Evolutionary conservation across 1,284 basidiomycete species (phyloP).

Genomic region (Rhodotorula sp.): DNA sequence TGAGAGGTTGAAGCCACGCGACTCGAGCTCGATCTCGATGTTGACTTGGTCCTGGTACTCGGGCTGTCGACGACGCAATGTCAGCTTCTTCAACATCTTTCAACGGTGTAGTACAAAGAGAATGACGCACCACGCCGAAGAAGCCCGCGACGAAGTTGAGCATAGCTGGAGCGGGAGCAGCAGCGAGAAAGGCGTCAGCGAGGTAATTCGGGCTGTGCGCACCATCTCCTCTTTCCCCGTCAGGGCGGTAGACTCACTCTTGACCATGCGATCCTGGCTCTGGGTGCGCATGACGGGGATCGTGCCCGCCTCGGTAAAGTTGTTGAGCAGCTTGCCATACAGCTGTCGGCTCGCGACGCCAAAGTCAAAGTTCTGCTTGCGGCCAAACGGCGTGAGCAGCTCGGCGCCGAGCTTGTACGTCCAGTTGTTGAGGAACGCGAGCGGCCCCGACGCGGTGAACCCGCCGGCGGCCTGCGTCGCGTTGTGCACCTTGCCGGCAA

Average conservation of each 20-base stretch:
- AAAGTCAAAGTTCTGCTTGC: constrained; percentile 61
- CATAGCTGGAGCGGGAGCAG: background rate
- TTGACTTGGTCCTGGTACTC: constrained; percentile 80
- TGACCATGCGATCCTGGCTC: constrained; percentile 55
- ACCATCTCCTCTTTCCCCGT: too few relatives aligned
- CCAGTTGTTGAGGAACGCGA: constrained; percentile 73
- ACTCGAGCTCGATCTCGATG: constrained; percentile 62
- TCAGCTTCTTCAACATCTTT: too few relatives aligned
- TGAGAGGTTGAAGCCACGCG: constrained; percentile 55
- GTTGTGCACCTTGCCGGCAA: constrained; percentile 54
- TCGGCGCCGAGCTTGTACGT: constrained; percentile 58
- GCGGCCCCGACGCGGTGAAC: constrained; percentile 56
- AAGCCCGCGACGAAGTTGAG: constrained; percentile 53
- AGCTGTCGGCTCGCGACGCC: constrained; percentile 57
- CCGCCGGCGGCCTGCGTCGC: constrained; percentile 46
- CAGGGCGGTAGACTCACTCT: constrained; percentile 32
- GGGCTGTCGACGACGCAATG: constrained; percentile 57
- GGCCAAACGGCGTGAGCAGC: constrained; percentile 63
- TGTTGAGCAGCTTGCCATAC: constrained; percentile 52
- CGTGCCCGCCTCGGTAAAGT: constrained; percentile 50
- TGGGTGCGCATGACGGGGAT: constrained; percentile 55
- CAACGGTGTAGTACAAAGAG: too few relatives aligned
- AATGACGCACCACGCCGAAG: constrained; percentile 15
- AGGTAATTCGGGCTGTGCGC: constrained; percentile 51
- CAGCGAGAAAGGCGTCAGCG: constrained; percentile 7